These are phyloP conservation scores for Komagataella mondaviorum DNA, from an alignment of 805 yeast species.

Conservation along the genomic window DNA sequence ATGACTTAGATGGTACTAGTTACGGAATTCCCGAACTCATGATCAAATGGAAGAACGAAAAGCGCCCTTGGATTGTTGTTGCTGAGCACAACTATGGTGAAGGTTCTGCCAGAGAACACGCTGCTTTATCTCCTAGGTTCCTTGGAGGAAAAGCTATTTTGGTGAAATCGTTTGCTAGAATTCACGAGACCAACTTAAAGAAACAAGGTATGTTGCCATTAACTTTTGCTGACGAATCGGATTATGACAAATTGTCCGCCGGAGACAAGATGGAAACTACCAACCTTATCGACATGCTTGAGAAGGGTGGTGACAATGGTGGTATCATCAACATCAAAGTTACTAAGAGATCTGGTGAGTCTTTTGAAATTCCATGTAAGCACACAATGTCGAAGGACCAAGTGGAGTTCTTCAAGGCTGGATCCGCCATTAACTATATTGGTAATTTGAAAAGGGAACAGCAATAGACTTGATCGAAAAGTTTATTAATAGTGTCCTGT, in stretches of 20 bases:
- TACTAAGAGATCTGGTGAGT: constrained; percentile 60
- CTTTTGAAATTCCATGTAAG: constrained; percentile 59
- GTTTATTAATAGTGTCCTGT: background rate
- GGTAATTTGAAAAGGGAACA: constrained; percentile 16
- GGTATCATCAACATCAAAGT: constrained; percentile 63
- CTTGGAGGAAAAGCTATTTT: constrained; percentile 82
- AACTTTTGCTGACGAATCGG: constrained; percentile 81
- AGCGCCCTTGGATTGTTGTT: constrained; percentile 83
- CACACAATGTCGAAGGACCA: constrained; percentile 98
- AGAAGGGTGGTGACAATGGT: constrained; percentile 78
- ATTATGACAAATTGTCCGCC: constrained; percentile 68
- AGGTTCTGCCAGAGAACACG: constrained; percentile 99
- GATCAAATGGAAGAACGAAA: constrained; percentile 86
- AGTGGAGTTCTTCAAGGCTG: constrained; percentile 91
- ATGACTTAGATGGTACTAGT: constrained; percentile 69
- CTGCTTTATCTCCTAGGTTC: constrained; percentile 91
- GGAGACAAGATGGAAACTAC: constrained; percentile 72
- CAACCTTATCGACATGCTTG: constrained; percentile 62
- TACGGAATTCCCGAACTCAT: constrained; percentile 89
- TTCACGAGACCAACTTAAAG: constrained; percentile 95
- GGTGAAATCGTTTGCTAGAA: constrained; percentile 94
- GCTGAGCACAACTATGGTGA: constrained; percentile 99
- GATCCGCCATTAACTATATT: constrained; percentile 90
- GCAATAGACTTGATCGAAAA: background rate
- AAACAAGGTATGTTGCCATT: constrained; percentile 97